Base-by-base conservation (phyloP, 73 alveolate species). In the Symbiodinium pilosum region DNA sequence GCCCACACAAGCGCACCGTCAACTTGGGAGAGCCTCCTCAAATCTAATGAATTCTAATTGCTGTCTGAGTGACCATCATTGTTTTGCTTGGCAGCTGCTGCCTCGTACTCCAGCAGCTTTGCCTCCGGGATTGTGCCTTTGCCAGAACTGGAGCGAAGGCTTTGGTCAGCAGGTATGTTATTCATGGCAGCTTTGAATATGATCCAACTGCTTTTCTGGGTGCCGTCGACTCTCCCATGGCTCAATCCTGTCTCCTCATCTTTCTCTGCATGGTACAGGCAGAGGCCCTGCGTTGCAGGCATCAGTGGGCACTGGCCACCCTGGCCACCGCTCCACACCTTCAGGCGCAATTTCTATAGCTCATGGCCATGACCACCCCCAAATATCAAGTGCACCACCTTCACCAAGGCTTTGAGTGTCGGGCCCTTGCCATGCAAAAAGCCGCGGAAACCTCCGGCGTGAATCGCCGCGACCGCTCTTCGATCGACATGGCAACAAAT, bases 231-330 rank as follows among this genome's bases (percentile, higher is more conserved):
- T 68, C 95, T 24, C 86, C 95, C 95, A 47, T 88, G 86, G 36
- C 69, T 56, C 87, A 88, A 28, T 26, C 95, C 95, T 11, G 40
- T 84, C 28, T 83, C 95, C 11, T 28, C 73, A 41, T 88, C 86
- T 18, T 77, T 83, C 6, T 88, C 95, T 51, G 71, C 95, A n/a
- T 88, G 95, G 69, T 40, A 40, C 40, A n/a, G 42, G 87, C 95
- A 88, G 69, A 88, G 69, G 95, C 95, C 86, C 42, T 32, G 38
- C 28, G 32, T 51, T 9, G 47, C 24, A 8, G 95, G 95, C 95
- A 68, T 56, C 87, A 88, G 71, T 39, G 95, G 95, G 40, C 95
- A 88, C 44, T 88, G 95, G 47, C 95, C 95, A n/a, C 95, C 95
- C 47, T 59, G 95, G 51, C 95, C 95, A 30, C 95, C 95, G 38